These are phyloP conservation scores for Saccharomycopsis phalli DNA, from an alignment of 1,139 yeast species.

Conservation along the genomic window DNA sequence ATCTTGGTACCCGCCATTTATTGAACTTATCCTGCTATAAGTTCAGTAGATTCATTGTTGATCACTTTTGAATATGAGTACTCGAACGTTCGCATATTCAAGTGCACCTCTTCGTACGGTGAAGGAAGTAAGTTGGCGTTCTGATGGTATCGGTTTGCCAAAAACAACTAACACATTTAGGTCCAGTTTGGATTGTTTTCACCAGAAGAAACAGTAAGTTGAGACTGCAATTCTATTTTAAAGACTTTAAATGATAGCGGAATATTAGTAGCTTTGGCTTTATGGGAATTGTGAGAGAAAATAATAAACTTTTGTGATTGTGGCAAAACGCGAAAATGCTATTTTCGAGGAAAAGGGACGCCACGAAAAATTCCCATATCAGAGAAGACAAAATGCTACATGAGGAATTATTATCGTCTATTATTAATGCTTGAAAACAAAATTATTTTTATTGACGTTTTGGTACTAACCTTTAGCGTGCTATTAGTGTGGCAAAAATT, in stretches of 20 bases:
- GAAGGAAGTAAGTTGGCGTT: slow-evolving; percentile 58
- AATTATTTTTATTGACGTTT: slow-evolving; percentile 4
- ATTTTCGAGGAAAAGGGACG: slow-evolving; percentile 1
- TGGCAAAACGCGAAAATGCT: slow-evolving; percentile 1
- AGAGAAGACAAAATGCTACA: slow-evolving; percentile 1
- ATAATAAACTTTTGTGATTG: too few relatives aligned
- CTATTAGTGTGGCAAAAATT: slow-evolving; percentile 93
- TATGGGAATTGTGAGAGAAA: too few relatives aligned
- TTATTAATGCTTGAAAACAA: too few relatives aligned
- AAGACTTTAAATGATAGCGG: too few relatives aligned
- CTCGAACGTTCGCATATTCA: slow-evolving; percentile 65
- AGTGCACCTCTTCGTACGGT: slow-evolving; percentile 96
- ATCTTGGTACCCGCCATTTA: slow-evolving; percentile 1
- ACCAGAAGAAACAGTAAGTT: slow-evolving; percentile 82
- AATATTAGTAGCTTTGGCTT: too few relatives aligned
- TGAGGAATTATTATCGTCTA: too few relatives aligned
- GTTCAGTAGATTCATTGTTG: slow-evolving; percentile 6
- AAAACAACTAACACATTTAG: slow-evolving; percentile 26
- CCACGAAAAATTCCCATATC: neutral
- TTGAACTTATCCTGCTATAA: slow-evolving; percentile 12
- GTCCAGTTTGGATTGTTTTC: slow-evolving; percentile 96
- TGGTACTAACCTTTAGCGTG: slow-evolving; percentile 39
- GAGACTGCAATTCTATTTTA: too few relatives aligned
- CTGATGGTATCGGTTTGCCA: slow-evolving; percentile 5
- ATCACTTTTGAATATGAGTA: slow-evolving; percentile 13